Conservation (phyloP, 176 grass and related monocot species). For the Dactylis glomerata region DNA sequence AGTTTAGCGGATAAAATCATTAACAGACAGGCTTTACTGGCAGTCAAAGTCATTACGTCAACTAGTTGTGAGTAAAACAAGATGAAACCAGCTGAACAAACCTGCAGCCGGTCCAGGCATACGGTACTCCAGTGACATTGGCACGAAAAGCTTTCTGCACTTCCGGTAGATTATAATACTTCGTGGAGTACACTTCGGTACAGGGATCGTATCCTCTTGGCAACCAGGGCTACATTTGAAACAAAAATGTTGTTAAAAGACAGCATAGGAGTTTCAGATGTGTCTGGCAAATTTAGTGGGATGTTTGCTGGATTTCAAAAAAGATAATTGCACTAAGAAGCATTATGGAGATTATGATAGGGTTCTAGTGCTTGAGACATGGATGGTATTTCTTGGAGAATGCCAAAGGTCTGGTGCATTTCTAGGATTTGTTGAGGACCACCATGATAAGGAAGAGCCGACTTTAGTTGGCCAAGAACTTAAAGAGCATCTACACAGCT, state of each 20-base stretch:
- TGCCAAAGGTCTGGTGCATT: too few species aligned
- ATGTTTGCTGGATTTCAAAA: too few species aligned
- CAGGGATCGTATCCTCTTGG: constrained; percentile 89
- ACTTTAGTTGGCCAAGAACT: too few species aligned
- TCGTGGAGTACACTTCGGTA: constrained; percentile 67
- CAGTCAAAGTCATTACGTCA: not conserved
- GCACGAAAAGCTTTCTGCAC: constrained; percentile 92
- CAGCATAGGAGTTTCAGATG: not conserved
- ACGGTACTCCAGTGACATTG: constrained; percentile 65
- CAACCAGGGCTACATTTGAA: constrained; percentile 76
- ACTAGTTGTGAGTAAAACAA: constrained; percentile 2
- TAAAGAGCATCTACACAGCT: too few species aligned
- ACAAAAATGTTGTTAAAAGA: not conserved
- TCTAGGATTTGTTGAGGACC: too few species aligned
- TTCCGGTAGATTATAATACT: constrained; percentile 74
- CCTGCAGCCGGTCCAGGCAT: constrained; percentile 73
- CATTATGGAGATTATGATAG: too few species aligned
- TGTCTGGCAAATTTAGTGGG: not conserved
- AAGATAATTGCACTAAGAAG: too few species aligned
- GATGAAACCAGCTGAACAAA: constrained; percentile 25
- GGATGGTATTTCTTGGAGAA: too few species aligned
- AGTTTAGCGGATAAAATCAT: not conserved
- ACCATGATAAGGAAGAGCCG: too few species aligned
- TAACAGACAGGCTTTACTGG: not conserved
- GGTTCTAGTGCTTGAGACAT: too few species aligned